phyloP scores from a whole-genome alignment of 441 rosid genomes.

The Geranium incanum region DNA sequence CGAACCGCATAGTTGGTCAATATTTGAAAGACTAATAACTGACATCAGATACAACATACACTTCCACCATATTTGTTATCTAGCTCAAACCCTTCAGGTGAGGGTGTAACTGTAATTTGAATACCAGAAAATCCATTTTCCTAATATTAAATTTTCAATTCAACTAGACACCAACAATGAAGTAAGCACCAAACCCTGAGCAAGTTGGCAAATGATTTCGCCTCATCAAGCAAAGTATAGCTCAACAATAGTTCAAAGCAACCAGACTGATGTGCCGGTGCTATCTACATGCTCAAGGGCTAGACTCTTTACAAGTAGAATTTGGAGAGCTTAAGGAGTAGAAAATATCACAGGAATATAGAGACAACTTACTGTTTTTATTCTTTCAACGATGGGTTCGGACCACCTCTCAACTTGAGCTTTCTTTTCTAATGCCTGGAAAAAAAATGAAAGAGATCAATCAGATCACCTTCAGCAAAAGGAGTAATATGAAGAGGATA shows the following conservation, averaged over 20 bases:
- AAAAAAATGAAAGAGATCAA: neutral
- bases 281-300: neutral
- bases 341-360: neutral
- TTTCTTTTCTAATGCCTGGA: conserved; percentile 25
- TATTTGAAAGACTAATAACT: neutral
- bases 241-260: neutral
- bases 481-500: neutral
- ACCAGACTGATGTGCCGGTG: neutral
- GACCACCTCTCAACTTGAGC: conserved; percentile 29
- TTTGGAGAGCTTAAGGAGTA: neutral
- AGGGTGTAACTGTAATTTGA: neutral
- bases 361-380: conserved; percentile 26
- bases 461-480: neutral
- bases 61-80: neutral
- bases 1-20: neutral
- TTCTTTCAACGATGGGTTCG: conserved; percentile 26
- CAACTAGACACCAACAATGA: neutral
- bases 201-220: neutral
- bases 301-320: neutral
- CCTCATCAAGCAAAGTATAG: neutral
- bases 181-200: neutral
- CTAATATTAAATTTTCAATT: neutral
- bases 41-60: neutral
- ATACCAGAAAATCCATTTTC: neutral
- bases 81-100: neutral